Conservation (phyloP, 148 eudicot species). For the Silene latifolia region DNA sequence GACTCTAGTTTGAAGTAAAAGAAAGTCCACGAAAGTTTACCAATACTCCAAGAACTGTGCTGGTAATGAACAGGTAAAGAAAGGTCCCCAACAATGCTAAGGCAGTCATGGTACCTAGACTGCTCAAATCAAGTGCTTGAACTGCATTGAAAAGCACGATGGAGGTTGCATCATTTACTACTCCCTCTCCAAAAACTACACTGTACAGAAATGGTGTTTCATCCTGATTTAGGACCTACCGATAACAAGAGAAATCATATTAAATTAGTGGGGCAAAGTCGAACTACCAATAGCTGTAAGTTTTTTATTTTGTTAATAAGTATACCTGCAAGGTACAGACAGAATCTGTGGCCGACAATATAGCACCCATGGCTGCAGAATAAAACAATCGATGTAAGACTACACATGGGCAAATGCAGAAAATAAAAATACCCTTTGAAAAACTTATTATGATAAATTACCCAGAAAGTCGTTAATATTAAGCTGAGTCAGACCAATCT, state of each 20-base stretch:
- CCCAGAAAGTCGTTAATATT: constrained; percentile 50
- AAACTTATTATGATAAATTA: constrained; percentile 7
- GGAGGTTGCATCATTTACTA: constrained; percentile 95
- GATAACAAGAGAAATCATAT: constrained; percentile 11
- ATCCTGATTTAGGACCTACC: constrained; percentile 88
- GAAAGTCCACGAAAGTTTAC: constrained; percentile 37
- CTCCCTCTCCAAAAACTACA: constrained; percentile 86
- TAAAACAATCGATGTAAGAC: constrained; percentile 15
- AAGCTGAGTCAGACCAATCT: constrained; percentile 45
- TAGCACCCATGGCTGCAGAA: constrained; percentile 82
- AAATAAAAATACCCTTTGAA: background rate
- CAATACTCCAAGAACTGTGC: constrained; percentile 65
- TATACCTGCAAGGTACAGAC: constrained; percentile 93
- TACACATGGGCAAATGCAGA: background rate
- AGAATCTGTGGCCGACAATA: constrained; percentile 88
- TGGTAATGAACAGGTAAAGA: constrained; percentile 63
- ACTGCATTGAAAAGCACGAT: constrained; percentile 92
- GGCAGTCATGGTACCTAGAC: constrained; percentile 39
- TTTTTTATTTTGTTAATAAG: constrained; percentile 14
- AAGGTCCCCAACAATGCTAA: constrained; percentile 70
- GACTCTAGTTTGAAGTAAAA: background rate
- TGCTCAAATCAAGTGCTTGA: constrained; percentile 64
- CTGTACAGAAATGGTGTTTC: constrained; percentile 92
- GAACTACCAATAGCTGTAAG: background rate
- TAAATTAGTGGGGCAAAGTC: constrained; percentile 9